Conservation (phyloP, 2,329 filamentous ascomycete genomes). For the Curvularia sp. region DNA sequence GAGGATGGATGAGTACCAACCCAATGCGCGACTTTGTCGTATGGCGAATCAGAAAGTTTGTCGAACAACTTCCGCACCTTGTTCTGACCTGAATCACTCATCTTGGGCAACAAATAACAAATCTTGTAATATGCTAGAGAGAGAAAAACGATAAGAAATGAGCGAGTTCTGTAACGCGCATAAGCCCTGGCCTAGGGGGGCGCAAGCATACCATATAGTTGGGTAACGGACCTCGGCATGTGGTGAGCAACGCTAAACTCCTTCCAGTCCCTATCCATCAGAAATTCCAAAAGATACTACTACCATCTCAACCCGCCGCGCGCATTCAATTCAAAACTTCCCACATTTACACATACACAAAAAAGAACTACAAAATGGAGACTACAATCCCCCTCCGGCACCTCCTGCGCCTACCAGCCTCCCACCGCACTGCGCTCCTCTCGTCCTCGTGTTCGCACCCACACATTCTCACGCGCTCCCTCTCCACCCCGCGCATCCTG, state of each 20-base stretch:
- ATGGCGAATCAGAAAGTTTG: neutral
- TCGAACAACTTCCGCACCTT: neutral
- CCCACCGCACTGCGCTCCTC: constrained; percentile 29
- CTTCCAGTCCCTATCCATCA: too few species aligned
- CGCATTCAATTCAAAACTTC: too few species aligned
- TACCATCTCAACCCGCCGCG: too few species aligned
- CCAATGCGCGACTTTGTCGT: constrained; percentile 25
- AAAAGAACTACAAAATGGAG: constrained; percentile 31
- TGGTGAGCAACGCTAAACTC: too few species aligned
- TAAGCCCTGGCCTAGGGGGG: neutral
- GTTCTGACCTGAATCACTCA: constrained; percentile 6
- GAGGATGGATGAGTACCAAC: constrained; percentile 7
- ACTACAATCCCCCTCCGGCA: constrained; percentile 33
- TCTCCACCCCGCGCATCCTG: constrained; percentile 46
- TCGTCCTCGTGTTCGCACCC: constrained; percentile 20
- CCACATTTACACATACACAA: too few species aligned
- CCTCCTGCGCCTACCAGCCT: constrained; percentile 37
- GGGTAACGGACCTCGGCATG: constrained; percentile 3
- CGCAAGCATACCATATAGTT: neutral
- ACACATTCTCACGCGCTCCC: constrained; percentile 32
- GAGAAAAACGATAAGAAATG: neutral
- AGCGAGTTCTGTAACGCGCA: neutral
- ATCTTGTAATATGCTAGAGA: neutral
- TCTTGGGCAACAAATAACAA: neutral
- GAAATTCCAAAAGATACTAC: too few species aligned